Percentiles rank a stretch among this genome's conserved stretches.
Conservation (phyloP, 2,329 filamentous ascomycete genomes). For the Colletotrichum zoysiae region DNA sequence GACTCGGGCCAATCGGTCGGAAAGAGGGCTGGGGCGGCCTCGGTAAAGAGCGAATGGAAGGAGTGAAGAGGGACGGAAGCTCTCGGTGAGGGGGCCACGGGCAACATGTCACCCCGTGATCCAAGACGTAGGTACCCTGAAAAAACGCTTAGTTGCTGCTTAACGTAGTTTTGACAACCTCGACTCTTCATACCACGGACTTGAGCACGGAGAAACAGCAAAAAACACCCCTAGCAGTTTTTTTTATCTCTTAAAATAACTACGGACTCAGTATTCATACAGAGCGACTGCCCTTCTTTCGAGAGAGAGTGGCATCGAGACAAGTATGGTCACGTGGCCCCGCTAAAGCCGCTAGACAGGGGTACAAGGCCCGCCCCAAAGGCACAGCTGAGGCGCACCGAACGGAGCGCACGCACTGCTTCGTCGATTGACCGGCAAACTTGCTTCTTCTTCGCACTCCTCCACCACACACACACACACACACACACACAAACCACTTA, state of each 20-base stretch:
- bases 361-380: slow-evolving; percentile 30
- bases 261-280: neutral
- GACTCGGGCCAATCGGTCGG: slow-evolving; percentile 16
- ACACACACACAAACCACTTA: slow-evolving; percentile 18
- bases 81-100: slow-evolving; percentile 16
- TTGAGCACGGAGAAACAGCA: no score
- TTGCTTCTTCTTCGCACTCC: slow-evolving; percentile 34
- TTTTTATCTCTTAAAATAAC: no score
- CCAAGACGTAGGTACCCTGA: slow-evolving; percentile 14
- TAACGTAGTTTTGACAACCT: neutral
- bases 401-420: slow-evolving; percentile 12
- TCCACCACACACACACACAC: slow-evolving; percentile 31
- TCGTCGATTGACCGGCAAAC: slow-evolving; percentile 33
- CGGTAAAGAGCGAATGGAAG: slow-evolving; percentile 24
- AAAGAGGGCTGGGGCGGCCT: neutral
- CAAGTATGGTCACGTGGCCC: slow-evolving; percentile 30
- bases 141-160: neutral
- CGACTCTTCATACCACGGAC: neutral
- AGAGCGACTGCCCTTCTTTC: neutral
- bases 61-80: neutral
- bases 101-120: slow-evolving; percentile 13
- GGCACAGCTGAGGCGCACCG: slow-evolving; percentile 38
- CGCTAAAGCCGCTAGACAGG: slow-evolving; percentile 23
- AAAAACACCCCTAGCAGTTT: no score
- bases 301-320: neutral